Percentiles rank a stretch among this genome's conserved stretches.
Conservation (phyloP, 176 grass and related monocot species). For the Pharus latifolius region DNA sequence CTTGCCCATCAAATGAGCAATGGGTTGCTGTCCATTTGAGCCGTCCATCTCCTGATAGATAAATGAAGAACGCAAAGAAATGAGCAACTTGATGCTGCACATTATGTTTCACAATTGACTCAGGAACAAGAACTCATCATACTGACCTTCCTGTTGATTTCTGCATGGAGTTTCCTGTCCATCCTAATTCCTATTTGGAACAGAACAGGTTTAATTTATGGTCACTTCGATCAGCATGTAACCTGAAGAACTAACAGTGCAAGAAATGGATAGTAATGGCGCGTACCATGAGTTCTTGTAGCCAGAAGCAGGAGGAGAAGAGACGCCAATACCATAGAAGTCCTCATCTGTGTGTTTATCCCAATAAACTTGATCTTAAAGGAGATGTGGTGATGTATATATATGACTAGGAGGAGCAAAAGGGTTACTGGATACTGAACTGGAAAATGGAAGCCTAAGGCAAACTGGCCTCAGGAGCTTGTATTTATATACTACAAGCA, state of each 20-base stretch:
- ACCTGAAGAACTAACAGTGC: neutral
- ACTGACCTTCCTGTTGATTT: slow-evolving; percentile 27
- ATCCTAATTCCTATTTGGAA: slow-evolving; percentile 47
- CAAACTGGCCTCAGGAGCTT: slow-evolving; percentile 9
- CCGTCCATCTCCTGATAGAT: neutral
- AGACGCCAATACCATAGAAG: slow-evolving; percentile 23
- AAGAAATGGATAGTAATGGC: neutral
- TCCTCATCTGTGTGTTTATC: slow-evolving; percentile 42
- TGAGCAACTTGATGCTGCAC: neutral
- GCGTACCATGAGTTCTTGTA: slow-evolving; percentile 50
- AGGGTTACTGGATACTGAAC: neutral
- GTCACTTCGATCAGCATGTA: neutral
- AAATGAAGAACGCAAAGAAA: neutral
- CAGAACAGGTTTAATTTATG: neutral
- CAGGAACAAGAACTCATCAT: neutral
- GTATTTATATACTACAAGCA: slow-evolving; percentile 35
- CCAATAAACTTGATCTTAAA: neutral
- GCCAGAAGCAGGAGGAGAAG: slow-evolving; percentile 44
- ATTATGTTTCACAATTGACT: neutral
- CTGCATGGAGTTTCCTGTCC: slow-evolving; percentile 23
- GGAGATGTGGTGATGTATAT: slow-evolving; percentile 8
- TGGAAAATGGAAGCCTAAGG: slow-evolving; percentile 10
- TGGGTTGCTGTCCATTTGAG: neutral
- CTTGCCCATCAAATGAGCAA: neutral
- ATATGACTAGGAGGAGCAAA: slow-evolving; percentile 7